phyloP scores from a whole-genome alignment of 2,329 filamentous ascomycete species.

The Microcera coccophila region DNA sequence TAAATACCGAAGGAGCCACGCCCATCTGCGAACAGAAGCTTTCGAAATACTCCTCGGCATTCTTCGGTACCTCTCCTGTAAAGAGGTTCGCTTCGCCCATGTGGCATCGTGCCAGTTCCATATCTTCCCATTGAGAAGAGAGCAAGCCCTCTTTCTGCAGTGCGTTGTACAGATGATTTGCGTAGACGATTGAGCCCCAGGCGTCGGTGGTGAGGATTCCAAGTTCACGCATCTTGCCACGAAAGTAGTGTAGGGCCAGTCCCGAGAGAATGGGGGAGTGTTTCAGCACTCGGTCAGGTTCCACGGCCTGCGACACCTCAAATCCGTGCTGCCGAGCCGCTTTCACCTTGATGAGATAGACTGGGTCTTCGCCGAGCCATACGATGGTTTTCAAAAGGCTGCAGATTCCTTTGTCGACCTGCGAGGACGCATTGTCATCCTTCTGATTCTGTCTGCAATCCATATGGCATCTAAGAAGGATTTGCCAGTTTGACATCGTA shows the following conservation, averaged over 20 bases:
- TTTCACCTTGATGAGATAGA: conserved; percentile 3
- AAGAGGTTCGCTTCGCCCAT: too few relatives aligned
- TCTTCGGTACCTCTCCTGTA: too few relatives aligned
- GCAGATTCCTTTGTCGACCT: conserved; percentile 20
- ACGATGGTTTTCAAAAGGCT: not conserved
- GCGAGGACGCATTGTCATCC: conserved; percentile 27
- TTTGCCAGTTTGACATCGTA: conserved; percentile 10
- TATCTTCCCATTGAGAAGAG: conserved; percentile 35
- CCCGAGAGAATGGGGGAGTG: conserved; percentile 38
- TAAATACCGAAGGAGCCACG: too few relatives aligned
- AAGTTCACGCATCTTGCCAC: conserved; percentile 28
- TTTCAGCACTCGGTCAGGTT: conserved; percentile 29
- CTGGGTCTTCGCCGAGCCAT: conserved; percentile 5
- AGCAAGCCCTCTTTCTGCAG: conserved; percentile 28
- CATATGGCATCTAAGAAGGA: conserved; percentile 24
- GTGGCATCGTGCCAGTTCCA: too few relatives aligned
- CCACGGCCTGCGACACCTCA: conserved; percentile 1
- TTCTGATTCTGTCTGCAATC: conserved; percentile 31
- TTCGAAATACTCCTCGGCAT: too few relatives aligned
- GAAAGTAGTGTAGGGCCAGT: conserved; percentile 35
- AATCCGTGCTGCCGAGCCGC: not conserved
- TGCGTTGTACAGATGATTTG: conserved; percentile 42
- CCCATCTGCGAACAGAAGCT: too few relatives aligned
- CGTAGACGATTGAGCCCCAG: conserved; percentile 38
- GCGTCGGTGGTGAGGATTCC: conserved; percentile 33